phyloP scores from a whole-genome alignment of 257 asterid genomes.

The Jasminum sambac region DNA sequence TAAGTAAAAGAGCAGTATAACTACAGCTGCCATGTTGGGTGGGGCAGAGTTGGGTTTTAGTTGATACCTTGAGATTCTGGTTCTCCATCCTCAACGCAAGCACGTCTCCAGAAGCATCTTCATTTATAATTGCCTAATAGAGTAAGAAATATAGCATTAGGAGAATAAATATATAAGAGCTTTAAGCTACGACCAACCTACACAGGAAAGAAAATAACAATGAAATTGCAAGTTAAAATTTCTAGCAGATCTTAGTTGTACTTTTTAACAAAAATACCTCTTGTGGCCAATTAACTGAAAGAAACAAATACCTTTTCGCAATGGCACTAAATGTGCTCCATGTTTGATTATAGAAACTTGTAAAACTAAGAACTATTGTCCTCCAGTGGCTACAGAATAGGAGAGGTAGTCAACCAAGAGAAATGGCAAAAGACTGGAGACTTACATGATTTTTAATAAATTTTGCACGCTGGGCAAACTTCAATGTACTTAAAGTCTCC shows the following conservation, averaged over 20 bases:
- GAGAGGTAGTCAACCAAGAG: conserved; percentile 3
- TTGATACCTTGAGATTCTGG: conserved; percentile 68
- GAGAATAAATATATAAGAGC: conserved; percentile 12
- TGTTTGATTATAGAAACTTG: background rate
- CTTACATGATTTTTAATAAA: conserved; percentile 78
- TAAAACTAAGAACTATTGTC: background rate
- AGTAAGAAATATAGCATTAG: conserved; percentile 18
- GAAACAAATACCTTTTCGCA: background rate
- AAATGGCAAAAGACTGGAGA: conserved; percentile 4
- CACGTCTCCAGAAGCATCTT: conserved; percentile 86
- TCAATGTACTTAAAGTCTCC: conserved; percentile 84
- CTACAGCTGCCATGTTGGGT: background rate
- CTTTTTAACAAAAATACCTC: background rate
- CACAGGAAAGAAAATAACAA: background rate
- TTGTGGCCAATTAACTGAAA: conserved; percentile 7
- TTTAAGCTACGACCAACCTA: background rate
- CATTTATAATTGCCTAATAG: conserved; percentile 74
- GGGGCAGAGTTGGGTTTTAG: conserved; percentile 1
- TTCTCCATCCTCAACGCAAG: conserved; percentile 77
- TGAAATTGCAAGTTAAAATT: background rate
- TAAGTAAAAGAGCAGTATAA: background rate
- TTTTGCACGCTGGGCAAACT: conserved; percentile 92
- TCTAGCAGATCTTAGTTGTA: background rate
- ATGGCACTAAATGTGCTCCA: conserved; percentile 2
- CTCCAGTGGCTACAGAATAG: background rate